These are phyloP conservation scores for Metschnikowia kunwiensis DNA, from an alignment of 805 yeast species.

Conservation along the genomic window DNA sequence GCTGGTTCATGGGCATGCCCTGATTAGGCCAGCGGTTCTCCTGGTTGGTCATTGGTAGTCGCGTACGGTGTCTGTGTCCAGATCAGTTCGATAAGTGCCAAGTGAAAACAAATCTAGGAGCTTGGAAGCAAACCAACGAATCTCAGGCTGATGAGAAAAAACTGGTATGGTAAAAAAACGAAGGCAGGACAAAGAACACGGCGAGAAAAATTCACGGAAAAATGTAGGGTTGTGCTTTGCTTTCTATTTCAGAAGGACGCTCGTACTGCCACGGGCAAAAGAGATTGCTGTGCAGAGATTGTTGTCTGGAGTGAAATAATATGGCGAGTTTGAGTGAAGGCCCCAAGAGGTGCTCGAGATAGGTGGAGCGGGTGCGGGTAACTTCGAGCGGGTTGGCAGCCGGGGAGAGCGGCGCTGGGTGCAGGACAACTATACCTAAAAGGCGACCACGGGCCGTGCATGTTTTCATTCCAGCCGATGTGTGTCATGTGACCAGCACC, in stretches of 20 bases:
- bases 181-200: conserved; percentile 3
- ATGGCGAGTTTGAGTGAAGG: conserved; percentile 7
- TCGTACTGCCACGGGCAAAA: conserved; percentile 1
- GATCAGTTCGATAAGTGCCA: too few relatives aligned
- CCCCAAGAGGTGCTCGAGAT: conserved; percentile 9
- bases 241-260: conserved; percentile 1
- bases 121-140: not conserved
- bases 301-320: conserved; percentile 1
- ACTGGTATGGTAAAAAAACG: conserved; percentile 2
- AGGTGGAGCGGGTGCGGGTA: conserved; percentile 15
- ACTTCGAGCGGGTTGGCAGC: conserved; percentile 9
- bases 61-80: too few relatives aligned
- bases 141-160: conserved; percentile 5
- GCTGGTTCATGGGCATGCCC: conserved; percentile 42
- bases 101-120: not conserved
- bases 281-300: conserved; percentile 1
- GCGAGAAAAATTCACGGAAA: not conserved
- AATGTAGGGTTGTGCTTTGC: not conserved
- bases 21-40: conserved; percentile 44
- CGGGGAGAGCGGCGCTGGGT: conserved; percentile 5
- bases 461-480: conserved; percentile 1
- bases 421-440: conserved; percentile 1
- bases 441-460: conserved; percentile 6
- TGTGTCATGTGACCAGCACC: conserved; percentile 5
- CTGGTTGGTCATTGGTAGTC: conserved; percentile 33